A percentile compares a stretch with the other conserved stretches of the same genome.
phyloP scores from a whole-genome alignment of 441 rosid genomes.

The Gossypium schwendimanii region DNA sequence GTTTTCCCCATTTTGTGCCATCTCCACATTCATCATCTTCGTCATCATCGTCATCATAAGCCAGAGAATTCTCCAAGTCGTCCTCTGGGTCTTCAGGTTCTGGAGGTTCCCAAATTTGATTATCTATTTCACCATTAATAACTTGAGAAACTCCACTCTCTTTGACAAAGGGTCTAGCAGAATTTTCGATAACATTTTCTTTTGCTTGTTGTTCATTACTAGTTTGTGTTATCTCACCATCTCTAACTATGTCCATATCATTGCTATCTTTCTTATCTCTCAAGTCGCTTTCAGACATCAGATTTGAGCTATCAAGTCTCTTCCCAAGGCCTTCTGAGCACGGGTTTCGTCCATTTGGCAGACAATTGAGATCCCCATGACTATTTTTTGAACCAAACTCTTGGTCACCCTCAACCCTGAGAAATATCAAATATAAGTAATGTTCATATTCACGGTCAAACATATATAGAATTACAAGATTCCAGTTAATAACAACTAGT shows the following conservation, averaged over 20 bases:
- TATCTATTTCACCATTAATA: slow-evolving; percentile 29
- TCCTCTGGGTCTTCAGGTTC: slow-evolving; percentile 67
- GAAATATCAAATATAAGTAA: slow-evolving; percentile 12
- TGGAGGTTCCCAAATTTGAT: slow-evolving; percentile 72
- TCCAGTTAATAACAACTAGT: not conserved
- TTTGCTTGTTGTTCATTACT: slow-evolving; percentile 26
- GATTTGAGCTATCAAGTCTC: slow-evolving; percentile 29
- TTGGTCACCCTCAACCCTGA: slow-evolving; percentile 50
- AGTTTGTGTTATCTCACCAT: slow-evolving; percentile 35
- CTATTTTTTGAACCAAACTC: slow-evolving; percentile 36
- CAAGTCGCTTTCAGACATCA: slow-evolving; percentile 22
- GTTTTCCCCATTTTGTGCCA: slow-evolving; percentile 59
- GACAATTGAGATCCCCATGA: slow-evolving; percentile 30
- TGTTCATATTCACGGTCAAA: not conserved
- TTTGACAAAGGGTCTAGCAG: slow-evolving; percentile 24
- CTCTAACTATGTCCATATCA: slow-evolving; percentile 30
- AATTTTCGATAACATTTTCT: slow-evolving; percentile 23
- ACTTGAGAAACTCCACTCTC: slow-evolving; percentile 25
- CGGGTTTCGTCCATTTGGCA: slow-evolving; percentile 21
- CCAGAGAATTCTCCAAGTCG: slow-evolving; percentile 50
- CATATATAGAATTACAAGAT: not conserved
- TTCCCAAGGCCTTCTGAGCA: slow-evolving; percentile 25
- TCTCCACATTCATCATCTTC: slow-evolving; percentile 72
- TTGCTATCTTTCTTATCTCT: slow-evolving; percentile 17
- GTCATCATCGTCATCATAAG: slow-evolving; percentile 49